Base-by-base conservation (phyloP, 2,329 filamentous ascomycete genomes). In the Epichloe festucae region DNA sequence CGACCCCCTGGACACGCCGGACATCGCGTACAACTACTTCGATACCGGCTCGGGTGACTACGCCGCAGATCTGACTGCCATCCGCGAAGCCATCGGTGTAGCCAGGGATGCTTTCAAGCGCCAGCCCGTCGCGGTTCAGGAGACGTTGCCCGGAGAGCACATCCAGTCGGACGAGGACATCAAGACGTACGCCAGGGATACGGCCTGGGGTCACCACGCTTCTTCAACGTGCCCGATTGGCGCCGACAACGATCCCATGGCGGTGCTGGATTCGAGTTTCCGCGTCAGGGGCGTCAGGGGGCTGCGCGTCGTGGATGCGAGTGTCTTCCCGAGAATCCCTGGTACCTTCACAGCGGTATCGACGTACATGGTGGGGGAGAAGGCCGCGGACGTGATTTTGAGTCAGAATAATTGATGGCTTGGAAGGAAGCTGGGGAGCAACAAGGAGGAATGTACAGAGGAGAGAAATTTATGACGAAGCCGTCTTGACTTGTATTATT, bases 21-120 rank as follows among this genome's bases (percentile, higher is more conserved):
- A 75, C 5, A 84, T 87, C 56, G 69, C 70, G 48, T 85, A 82
- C 68, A 78, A 80, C 63, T 83, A 75, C 63, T 82, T 78, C 66
- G 71, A 74, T 46, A 68, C 70, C 0, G 76, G 76, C 19, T 67
- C 62, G 19, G 69, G 73, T 21, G 75, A 76, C 6, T 67, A 70
- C 3, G 65, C 65, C 0, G 67, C 71, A 35, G 73, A 79, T 46
- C 60, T 77, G 8, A 74, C 79, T 46, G 77, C 79, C 0, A 56
- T 81, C 14, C 68, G 70, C 35, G 80, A 85, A 59, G 77, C 73
- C 2, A 65, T 85, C 47, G 59, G 72, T 51, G 71, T 79, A 7
- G 69, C 73, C 0, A 73, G 79, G 63, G 63, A 72, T 7, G 71
- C 74, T 2, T 50, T 66, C 46, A 50, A 49, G 31, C 47, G 50